Evolutionary conservation across 2,329 filamentous ascomycete species (phyloP), one percentile per base, ranked within the genome.

Genomic region (Chaetothyriales sp.): DNA sequence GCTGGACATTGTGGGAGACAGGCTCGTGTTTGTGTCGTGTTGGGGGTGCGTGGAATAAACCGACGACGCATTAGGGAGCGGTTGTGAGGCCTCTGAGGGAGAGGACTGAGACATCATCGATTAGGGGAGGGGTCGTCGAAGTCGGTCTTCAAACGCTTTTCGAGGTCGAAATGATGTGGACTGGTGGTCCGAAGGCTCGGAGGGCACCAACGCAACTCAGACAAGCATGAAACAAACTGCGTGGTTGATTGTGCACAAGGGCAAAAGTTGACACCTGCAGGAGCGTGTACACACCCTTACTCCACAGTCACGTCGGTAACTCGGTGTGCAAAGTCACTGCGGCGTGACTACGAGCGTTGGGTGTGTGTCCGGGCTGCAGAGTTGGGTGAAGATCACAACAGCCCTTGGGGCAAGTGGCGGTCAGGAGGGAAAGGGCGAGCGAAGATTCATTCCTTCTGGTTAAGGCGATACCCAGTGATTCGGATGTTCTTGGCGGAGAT

Each of bases 1-100:
- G 48, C 57, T 55, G 15, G 58, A 59, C 43, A 56, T 46, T 19
- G 55, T 50, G 12, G 57, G 55, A 36, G 58, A 59, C 28, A 53
- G 18, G 20, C 45, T 36, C 18, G 20, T 12, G 10, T 39, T 39
- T 39, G 12, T 39, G 20, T 47, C 25, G 45, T 32, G 10, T 28
- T 26, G 45, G 9, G 9, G 22, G 3, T 10, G 9, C 2, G 18
- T 26, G 2, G 45, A 20, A 26, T 47, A 18, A 26, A 18, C 10
- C 20, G n/a, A 47, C 18, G 45, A 26, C 22, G 43, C 20, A 28
- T 25, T 32, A 22, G 26, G 45, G 45, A 32, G 18, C 22, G 18
- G 45, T 19, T 22, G 45, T 28, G 45, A 26, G 26, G 45, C 19
- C 45, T 47, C 10, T 18, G 8, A 18, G 25, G 26, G 10, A 18